phyloP scores from a whole-genome alignment of 306 rosid species.

The Amphicarpaea edgeworthii region DNA sequence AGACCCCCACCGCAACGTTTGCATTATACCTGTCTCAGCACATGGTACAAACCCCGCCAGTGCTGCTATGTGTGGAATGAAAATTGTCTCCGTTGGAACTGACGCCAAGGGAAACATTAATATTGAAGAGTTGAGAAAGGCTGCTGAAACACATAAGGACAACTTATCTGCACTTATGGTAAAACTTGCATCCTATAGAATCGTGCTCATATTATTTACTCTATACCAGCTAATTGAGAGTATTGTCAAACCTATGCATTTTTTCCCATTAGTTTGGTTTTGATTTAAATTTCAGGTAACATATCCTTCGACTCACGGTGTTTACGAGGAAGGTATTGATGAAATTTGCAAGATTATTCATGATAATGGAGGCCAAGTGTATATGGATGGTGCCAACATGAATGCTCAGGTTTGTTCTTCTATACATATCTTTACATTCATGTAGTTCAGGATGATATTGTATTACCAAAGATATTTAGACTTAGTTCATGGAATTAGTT shows the following conservation, averaged over 20 bases:
- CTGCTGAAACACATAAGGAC: conserved; percentile 88
- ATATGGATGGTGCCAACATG: conserved; percentile 99
- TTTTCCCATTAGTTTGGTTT: conserved; percentile 32
- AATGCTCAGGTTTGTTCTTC: conserved; percentile 82
- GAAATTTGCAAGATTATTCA: conserved; percentile 98
- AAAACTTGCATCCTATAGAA: conserved; percentile 41
- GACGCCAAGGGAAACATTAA: conserved; percentile 99
- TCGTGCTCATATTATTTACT: conserved; percentile 2
- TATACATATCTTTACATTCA: not conserved
- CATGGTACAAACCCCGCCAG: conserved; percentile 99
- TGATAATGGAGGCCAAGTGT: conserved; percentile 99
- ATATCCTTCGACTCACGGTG: conserved; percentile 99
- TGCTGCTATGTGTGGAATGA: conserved; percentile 99
- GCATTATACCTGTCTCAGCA: conserved; percentile 98
- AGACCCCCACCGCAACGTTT: conserved; percentile 91
- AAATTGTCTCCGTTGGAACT: conserved; percentile 94
- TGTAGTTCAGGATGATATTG: not conserved
- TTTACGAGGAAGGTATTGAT: conserved; percentile 97
- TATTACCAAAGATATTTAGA: conserved; percentile 9
- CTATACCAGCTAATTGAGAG: conserved; percentile 13
- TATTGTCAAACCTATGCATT: conserved; percentile 19
- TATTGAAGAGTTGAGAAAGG: conserved; percentile 87
- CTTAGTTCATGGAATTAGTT: conserved; percentile 28
- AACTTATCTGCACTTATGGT: conserved; percentile 95
- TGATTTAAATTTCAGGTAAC: conserved; percentile 78